Evolutionary conservation across 202 grass and related monocot species (phyloP), one percentile per base, ranked within the genome.

Genomic region (Panicum virgatum): DNA sequence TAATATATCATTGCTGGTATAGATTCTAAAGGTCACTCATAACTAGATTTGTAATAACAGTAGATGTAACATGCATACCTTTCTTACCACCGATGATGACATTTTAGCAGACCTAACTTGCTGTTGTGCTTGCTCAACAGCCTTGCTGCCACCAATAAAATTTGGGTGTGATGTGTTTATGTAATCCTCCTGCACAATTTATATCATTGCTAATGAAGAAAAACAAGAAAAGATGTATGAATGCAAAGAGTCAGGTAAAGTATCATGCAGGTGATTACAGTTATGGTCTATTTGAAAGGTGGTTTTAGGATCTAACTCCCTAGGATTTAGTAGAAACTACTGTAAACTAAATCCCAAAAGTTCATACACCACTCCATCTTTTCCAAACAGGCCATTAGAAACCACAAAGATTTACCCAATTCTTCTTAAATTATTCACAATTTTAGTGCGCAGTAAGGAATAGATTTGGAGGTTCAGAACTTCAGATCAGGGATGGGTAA

Each of bases 121-220:
- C 66, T 96, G 93, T 61, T 99, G 96, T 43, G 96, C 93, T 83
- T 87, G 78, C 63, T 99, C 96, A 57, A 99, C 91, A 83, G 91
- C 93, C 80, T 99, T 96, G 86, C 89, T 99, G 60, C 96, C 96
- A 62, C 96, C 96, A 12, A 99, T 82, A 84, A 99, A 99, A 85
- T 84, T 90, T 52, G 96, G 96, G 46, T 99, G 96, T 47, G 96
- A 93, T 47, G 96, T 99, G 66, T 99, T 99, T 84, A 99, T 99
- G 84, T 99, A 99, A 82, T 99, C 96, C 62, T 90, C 92, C 96
- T 99, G 96, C 79, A 60, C 77, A 83, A 62, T 70, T 54, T 66
- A 80, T 78, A 53, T 46, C 27, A 30, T 85, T 64, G 58, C 46
- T 48, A 72, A 22, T 81, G 53, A 89, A 43, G n/a, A 70, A 81